Evolutionary conservation across 2,329 filamentous ascomycete genomes (phyloP), one percentile per base, ranked within the genome.

Genomic region (Metarhizium brunneum): DNA sequence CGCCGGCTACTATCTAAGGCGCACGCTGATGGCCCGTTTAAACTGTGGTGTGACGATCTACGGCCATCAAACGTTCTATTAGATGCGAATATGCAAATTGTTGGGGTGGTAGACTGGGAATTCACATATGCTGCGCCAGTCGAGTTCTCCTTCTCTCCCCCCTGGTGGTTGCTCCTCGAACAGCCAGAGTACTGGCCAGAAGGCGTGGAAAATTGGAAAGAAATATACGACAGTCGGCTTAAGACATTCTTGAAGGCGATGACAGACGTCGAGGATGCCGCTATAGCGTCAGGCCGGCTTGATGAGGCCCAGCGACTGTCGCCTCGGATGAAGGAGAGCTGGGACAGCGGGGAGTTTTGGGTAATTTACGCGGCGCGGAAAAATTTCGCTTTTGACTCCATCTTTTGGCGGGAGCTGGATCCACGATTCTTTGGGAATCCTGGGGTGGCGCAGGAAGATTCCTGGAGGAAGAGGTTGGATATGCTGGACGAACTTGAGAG

Each of bases 31-130:
- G 57, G 30, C 2, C 50, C 52, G 11, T 59, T 61, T 36, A 55
- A 52, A 32, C 58, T 72, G 7, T 72, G 60, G 56, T 62, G 58
- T 49, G 66, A 71, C 49, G 67, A 71, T 51, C 63, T 72, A n/a
- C 56, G 64, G 7, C 61, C 68, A 13, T 59, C 59, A 6, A 73
- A 73, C 43, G 57, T 70, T 25, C 60, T 73, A 3, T 7, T 71
- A 4, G 60, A 68, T 36, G 56, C 61, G 3, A 50, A 65, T 16
- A 50, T 66, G 2, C 53, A 61, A 0, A 58, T 73, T 1, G 62
- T 65, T 11, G 68, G 63, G 5, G 63, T 71, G 0, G 69, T 77
- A 4, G 72, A 75, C 57, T 76, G 71, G 71, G 73, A 76, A 60
- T 71, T 70, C 54, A 58, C 68, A 0, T 72, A 73, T 55, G 63